Evolutionary conservation across 1,139 yeast genomes (phyloP).

Genomic region (Saccharomycopsis crataegensis): DNA sequence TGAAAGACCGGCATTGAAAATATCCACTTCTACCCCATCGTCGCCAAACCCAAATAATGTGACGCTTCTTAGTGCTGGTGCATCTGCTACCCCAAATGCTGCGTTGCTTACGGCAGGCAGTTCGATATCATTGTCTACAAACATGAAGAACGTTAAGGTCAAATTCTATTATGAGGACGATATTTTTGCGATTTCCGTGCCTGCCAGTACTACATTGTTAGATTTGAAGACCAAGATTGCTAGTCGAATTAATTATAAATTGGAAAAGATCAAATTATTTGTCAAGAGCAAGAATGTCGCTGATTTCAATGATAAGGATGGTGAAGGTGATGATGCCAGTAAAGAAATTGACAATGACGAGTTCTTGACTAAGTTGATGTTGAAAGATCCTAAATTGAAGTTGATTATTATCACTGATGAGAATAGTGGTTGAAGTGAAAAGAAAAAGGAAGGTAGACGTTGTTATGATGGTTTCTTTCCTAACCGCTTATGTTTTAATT

Average conservation of each 20-base stretch:
- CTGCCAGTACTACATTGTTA: conserved; percentile 48
- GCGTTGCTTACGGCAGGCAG: neutral
- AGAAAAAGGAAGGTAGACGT: neutral
- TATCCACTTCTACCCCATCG: conserved; percentile 9
- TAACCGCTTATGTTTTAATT: neutral
- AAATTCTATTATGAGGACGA: conserved; percentile 88
- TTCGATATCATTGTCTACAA: neutral
- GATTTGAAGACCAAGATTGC: conserved; percentile 59
- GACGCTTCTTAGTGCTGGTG: neutral
- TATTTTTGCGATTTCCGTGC: conserved; percentile 78
- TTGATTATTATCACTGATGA: conserved; percentile 19
- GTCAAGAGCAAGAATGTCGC: conserved; percentile 22
- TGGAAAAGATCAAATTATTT: conserved; percentile 27
- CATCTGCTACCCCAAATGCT: neutral
- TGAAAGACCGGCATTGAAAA: conserved; percentile 21
- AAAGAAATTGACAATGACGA: conserved; percentile 30
- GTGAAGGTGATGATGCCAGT: conserved; percentile 24
- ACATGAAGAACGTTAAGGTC: conserved; percentile 45
- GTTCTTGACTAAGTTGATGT: conserved; percentile 10
- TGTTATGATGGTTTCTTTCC: neutral
- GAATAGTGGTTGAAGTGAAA: neutral
- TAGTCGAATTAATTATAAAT: conserved; percentile 44
- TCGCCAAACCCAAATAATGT: neutral
- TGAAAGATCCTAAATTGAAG: conserved; percentile 18
- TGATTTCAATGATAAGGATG: conserved; percentile 19